Conservation (phyloP, 176 grass and related monocot species). For the Aechmea fasciata region DNA sequence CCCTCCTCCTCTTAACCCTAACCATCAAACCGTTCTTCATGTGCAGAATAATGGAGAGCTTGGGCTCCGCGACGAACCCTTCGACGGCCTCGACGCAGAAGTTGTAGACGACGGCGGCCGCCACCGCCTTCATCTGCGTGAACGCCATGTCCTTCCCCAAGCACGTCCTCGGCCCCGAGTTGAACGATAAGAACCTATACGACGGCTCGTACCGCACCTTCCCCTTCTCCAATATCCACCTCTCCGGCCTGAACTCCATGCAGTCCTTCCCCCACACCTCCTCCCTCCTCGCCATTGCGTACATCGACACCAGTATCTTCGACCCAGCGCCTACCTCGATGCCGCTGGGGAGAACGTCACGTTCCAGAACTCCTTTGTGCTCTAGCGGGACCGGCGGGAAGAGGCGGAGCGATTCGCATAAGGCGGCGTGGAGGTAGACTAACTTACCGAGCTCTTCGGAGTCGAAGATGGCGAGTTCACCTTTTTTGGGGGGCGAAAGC, state of each 20-base stretch:
- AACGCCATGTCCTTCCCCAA: constrained; percentile 81
- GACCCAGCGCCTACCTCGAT: constrained; percentile 23
- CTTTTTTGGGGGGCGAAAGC: background rate
- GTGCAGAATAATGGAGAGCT: constrained; percentile 75
- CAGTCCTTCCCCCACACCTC: constrained; percentile 77
- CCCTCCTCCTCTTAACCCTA: constrained; percentile 39
- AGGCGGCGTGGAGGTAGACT: constrained; percentile 63
- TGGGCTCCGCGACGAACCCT: constrained; percentile 49
- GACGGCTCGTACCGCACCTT: constrained; percentile 63
- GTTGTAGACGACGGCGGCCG: constrained; percentile 48
- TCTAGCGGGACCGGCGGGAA: constrained; percentile 73
- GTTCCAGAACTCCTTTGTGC: constrained; percentile 50
- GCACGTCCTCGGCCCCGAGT: constrained; percentile 70
- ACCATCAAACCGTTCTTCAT: constrained; percentile 67
- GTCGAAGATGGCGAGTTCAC: constrained; percentile 35
- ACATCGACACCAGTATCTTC: constrained; percentile 53
- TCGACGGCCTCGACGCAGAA: constrained; percentile 44
- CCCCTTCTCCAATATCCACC: constrained; percentile 45
- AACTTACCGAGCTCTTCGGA: constrained; percentile 33
- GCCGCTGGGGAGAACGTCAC: constrained; percentile 64
- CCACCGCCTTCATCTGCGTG: constrained; percentile 63
- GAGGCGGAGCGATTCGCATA: constrained; percentile 63
- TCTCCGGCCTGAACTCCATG: constrained; percentile 58
- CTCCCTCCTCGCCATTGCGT: constrained; percentile 66
- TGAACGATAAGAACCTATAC: constrained; percentile 83